A percentile compares a stretch with the other conserved stretches of the same genome.
Conservation (phyloP, 148 eudicot species). For the Rheum nobile region DNA sequence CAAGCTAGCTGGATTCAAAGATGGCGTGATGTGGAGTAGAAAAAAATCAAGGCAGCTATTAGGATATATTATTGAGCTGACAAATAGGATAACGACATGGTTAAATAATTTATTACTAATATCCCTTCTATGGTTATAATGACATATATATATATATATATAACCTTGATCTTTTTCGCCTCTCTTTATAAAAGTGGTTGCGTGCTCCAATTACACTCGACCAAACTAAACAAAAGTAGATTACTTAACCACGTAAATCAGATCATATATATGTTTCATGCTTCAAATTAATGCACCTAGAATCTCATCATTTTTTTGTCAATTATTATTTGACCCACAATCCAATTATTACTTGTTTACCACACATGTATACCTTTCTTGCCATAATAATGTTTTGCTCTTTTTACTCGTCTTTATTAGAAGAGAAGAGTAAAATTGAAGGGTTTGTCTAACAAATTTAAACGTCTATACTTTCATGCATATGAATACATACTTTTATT, state of each 20-base stretch:
- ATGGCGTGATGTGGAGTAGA: background rate
- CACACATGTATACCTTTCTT: background rate
- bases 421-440: too few relatives aligned
- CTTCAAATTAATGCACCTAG: background rate
- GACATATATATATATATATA: background rate
- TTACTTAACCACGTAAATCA: background rate
- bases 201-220: slow-evolving; percentile 1
- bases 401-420: background rate
- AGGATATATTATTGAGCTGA: background rate
- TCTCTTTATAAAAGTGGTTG: background rate
- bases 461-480: too few relatives aligned
- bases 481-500: too few relatives aligned
- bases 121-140: background rate
- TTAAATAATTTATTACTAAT: background rate
- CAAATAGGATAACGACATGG: background rate
- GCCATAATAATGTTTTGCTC: background rate
- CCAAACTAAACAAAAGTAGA: background rate
- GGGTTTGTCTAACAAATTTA: too few relatives aligned
- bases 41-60: background rate
- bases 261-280: slow-evolving; percentile 4
- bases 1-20: background rate
- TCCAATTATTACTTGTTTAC: background rate
- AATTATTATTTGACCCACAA: background rate
- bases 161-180: background rate
- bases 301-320: background rate